phyloP scores from a whole-genome alignment of 129 eudicot genomes.

The Chrysanthemum seticuspe region DNA sequence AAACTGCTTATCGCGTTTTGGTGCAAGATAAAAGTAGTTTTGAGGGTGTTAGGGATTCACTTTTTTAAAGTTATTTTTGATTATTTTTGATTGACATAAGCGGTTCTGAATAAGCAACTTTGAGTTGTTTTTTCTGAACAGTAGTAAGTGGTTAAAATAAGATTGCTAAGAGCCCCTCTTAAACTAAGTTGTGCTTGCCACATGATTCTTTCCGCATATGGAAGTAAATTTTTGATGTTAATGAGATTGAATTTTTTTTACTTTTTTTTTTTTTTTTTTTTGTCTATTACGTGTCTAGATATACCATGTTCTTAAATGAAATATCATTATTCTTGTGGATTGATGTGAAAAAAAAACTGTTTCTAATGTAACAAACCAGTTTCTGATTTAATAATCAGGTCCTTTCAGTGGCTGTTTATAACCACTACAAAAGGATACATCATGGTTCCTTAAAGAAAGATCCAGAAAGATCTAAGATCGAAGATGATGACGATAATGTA shows the following conservation, averaged over 20 bases:
- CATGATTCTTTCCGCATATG: constrained; percentile 10
- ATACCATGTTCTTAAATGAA: background rate
- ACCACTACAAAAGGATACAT: constrained; percentile 91
- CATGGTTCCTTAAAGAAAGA: constrained; percentile 63
- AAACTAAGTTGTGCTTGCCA: background rate
- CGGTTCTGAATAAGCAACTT: too few relatives aligned
- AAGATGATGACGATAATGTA: constrained; percentile 83
- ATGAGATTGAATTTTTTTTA: background rate
- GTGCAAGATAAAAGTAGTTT: too few relatives aligned
- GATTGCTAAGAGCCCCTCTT: too few relatives aligned
- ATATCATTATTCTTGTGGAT: constrained; percentile 8
- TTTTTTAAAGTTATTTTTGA: too few relatives aligned
- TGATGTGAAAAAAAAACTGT: background rate
- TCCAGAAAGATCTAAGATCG: constrained; percentile 30
- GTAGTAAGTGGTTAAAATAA: too few relatives aligned
- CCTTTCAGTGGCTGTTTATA: constrained; percentile 94
- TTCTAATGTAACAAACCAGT: background rate
- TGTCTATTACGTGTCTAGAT: background rate
- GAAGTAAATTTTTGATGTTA: constrained; percentile 2
- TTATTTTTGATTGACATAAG: too few relatives aligned
- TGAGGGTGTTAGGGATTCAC: background rate
- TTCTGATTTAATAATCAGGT: constrained; percentile 45
- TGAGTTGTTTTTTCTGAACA: too few relatives aligned
- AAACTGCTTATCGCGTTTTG: too few relatives aligned
- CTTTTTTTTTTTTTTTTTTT: background rate